These are phyloP conservation scores for Puccinellia tenuiflora DNA, from an alignment of 176 grass and related monocot species.

Conservation along the genomic window DNA sequence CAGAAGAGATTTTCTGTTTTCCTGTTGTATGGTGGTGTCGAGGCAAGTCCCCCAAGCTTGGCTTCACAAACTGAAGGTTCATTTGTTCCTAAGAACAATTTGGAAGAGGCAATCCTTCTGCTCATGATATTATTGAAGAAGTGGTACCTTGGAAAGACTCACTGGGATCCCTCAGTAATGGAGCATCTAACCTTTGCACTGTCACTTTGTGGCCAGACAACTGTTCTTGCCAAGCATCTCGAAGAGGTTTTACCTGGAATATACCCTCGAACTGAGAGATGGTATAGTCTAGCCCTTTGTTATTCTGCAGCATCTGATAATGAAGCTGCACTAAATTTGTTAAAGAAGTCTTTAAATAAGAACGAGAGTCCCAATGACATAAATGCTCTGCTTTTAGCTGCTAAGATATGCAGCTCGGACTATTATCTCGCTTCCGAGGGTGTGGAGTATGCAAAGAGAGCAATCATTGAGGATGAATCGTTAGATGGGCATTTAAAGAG, in stretches of 20 bases:
- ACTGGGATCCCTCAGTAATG: slow-evolving; percentile 91
- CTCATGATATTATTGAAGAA: slow-evolving; percentile 85
- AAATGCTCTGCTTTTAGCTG: slow-evolving; percentile 66
- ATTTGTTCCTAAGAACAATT: slow-evolving; percentile 85
- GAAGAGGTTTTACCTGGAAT: slow-evolving; percentile 89
- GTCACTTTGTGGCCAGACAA: slow-evolving; percentile 79
- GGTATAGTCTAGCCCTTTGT: slow-evolving; percentile 82
- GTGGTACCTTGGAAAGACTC: slow-evolving; percentile 68
- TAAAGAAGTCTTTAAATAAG: slow-evolving; percentile 73
- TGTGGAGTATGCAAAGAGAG: slow-evolving; percentile 74
- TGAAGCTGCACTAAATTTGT: slow-evolving; percentile 72
- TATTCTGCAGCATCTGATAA: slow-evolving; percentile 55
- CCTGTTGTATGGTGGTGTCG: slow-evolving; percentile 75
- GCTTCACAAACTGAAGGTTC: slow-evolving; percentile 82
- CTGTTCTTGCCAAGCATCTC: slow-evolving; percentile 60
- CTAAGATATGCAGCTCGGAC: slow-evolving; percentile 79
- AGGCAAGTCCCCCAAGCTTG: slow-evolving; percentile 71
- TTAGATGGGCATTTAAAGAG: slow-evolving; percentile 70
- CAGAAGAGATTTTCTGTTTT: slow-evolving; percentile 89
- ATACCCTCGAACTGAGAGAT: slow-evolving; percentile 77
- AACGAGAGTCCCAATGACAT: slow-evolving; percentile 73
- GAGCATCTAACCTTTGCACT: slow-evolving; percentile 88
- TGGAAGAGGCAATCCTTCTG: slow-evolving; percentile 93
- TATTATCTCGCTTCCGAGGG: slow-evolving; percentile 69
- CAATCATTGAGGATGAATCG: slow-evolving; percentile 39